Conservation (phyloP, 192 early-diverging fungal species). For the Backusella circina region DNA sequence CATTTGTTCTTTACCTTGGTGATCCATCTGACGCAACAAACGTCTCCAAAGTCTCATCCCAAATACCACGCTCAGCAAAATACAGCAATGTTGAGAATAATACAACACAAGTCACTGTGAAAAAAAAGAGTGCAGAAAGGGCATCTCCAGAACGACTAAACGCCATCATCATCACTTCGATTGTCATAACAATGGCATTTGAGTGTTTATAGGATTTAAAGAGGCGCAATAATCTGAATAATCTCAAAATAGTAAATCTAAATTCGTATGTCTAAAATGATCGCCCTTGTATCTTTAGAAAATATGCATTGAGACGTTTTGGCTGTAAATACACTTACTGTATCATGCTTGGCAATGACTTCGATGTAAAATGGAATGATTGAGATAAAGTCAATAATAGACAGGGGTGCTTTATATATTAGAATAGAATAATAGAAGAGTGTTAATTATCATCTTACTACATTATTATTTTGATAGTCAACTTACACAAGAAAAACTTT, state of each 20-base stretch:
- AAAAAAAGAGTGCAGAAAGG: conserved; percentile 68
- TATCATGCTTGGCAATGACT: conserved; percentile 58
- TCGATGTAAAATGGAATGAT: conserved; percentile 82
- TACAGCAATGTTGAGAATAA: conserved; percentile 75
- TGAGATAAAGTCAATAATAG: conserved; percentile 74
- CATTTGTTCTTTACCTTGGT: conserved; percentile 40
- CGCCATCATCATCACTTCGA: conserved; percentile 81
- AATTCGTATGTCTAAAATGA: conserved; percentile 61
- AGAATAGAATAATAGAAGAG: too few species aligned
- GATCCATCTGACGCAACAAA: conserved; percentile 68
- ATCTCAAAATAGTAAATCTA: conserved; percentile 76
- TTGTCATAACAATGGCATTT: conserved; percentile 75
- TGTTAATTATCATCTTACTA: not conserved
- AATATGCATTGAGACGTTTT: not conserved
- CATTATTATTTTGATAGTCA: not conserved
- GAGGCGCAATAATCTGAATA: conserved; percentile 72
- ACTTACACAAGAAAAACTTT: conserved; percentile 47
- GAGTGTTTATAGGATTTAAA: conserved; percentile 84
- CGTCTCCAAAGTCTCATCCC: conserved; percentile 60
- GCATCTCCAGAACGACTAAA: conserved; percentile 73
- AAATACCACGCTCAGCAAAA: conserved; percentile 79
- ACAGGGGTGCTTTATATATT: conserved; percentile 43
- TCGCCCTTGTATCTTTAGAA: not conserved
- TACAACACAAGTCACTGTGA: conserved; percentile 66
- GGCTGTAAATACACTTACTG: conserved; percentile 34